Conservation (phyloP, 495 filamentous ascomycete species). For the Hapsidospora chrysogenum region DNA sequence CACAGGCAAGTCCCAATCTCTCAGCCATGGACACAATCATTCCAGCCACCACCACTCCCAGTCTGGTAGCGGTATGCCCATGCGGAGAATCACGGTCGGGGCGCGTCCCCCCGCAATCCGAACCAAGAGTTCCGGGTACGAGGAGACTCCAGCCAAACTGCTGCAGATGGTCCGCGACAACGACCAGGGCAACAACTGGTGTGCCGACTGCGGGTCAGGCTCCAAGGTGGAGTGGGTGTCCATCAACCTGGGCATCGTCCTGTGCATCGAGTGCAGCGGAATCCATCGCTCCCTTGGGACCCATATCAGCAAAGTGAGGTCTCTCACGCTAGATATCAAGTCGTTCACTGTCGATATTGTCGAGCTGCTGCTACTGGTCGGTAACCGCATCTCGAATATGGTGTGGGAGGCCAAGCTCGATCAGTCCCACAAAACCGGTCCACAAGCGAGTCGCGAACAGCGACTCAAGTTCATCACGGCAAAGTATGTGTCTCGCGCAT, state of each 20-base stretch:
- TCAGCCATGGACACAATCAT: slow-evolving; percentile 37
- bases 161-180: slow-evolving; percentile 76
- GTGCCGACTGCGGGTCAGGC: slow-evolving; percentile 84
- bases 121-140: slow-evolving; percentile 52
- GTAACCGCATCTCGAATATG: slow-evolving; percentile 91
- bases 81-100: slow-evolving; percentile 71
- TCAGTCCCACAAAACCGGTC: slow-evolving; percentile 46
- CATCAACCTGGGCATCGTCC: slow-evolving; percentile 88
- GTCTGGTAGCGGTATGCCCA: slow-evolving; percentile 39
- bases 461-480: slow-evolving; percentile 82
- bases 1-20: slow-evolving; percentile 81
- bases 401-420: slow-evolving; percentile 86
- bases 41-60: slow-evolving; percentile 18
- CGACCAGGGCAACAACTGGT: slow-evolving; percentile 87
- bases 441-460: slow-evolving; percentile 71
- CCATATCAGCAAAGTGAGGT: slow-evolving; percentile 94
- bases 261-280: slow-evolving; percentile 97
- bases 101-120: slow-evolving; percentile 65
- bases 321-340: slow-evolving; percentile 83
- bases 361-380: slow-evolving; percentile 81
- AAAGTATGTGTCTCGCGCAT: slow-evolving; percentile 80
- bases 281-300: slow-evolving; percentile 95
- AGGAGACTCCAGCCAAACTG: slow-evolving; percentile 61
- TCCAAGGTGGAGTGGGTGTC: slow-evolving; percentile 97
- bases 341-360: slow-evolving; percentile 94